Evolutionary conservation across 495 filamentous ascomycete genomes (phyloP), one percentile per base, ranked within the genome.

Genomic region (Arthonia radiata): DNA sequence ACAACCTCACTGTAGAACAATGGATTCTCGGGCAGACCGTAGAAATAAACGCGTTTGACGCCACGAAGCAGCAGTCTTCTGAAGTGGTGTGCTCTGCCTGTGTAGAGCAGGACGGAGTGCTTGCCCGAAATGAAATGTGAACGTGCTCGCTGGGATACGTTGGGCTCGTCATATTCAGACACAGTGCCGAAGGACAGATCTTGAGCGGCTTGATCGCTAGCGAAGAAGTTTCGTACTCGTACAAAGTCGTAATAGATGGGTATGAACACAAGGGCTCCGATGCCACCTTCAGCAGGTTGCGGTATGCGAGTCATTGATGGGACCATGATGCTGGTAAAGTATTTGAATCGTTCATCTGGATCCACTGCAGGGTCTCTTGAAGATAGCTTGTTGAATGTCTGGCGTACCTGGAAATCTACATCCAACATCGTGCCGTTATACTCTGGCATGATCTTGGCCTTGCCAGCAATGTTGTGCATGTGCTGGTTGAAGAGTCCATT

Each of bases 11-110:
- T 48, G 43, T 86, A 97, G 41, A 94, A 93, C 4, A 56, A 38
- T 22, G 75, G 68, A 40, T 93, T 90, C 37, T 94, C 82, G 1
- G 86, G 83, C 8, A 92, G 40, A 2, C 66, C 69, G 44, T 94
- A 97, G 54, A 90, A 67, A 22, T 91, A 52, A 5, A 93, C 60
- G 26, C 64, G 59, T 45, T 64, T 68, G 15, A 81, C 80, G 7
- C 86, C 86, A 18, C 66, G 58, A 13, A 97, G 50, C 31, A 59
- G 59, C 39, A 80, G 83, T 13, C 89, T 61, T 15, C 76, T 57
- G 55, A 94, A 97, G 45, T 97, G 89, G 50, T 94, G 89, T 11
- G 81, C 71, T 15, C 86, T 70, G 46, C 83, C 82, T 5, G 80
- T 81, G 47, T 94, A 94, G 11, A 97, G 54, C 18, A 97, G 50